Base-by-base conservation (phyloP, 306 rosid species). In the Lathyrus oleraceus region DNA sequence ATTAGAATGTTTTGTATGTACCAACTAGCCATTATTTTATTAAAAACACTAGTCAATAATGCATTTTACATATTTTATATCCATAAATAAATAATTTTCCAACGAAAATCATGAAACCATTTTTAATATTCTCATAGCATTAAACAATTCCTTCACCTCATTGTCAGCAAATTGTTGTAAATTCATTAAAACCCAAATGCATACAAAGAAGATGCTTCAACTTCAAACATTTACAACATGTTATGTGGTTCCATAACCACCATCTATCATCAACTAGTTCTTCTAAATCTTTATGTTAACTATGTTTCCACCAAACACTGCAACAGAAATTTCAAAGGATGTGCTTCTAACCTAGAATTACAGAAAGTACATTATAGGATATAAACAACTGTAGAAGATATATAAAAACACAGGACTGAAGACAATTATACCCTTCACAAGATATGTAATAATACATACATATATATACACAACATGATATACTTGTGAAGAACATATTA, bases 381-480 rank as follows among this genome's bases (percentile, higher is more conserved):
- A 73, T 6, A 8, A 5, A 38, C 42, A 21, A 53, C 56, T 61
- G 15, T 4, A 79, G 69, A 70, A 70, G 6, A 57, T 12, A 51
- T 27, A 65, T 14, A 63, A 10, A 27, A 74, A 77, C 68, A 75
- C 39, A 73, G 44, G 65, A 71, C 47, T 54, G 23, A 58, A 27
- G 56, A 67, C 49, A 52, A 61, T 25, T 45, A 76, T 58, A 47
- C 71, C 67, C 81, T 68, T 76, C 79, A 72, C 81, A 67, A 61
- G 73, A 61, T 62, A 48, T 38, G 42, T 39, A 17, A 65, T 47
- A 70, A 72, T 61, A 68, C 85, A 71, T 57, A 65, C 71, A 49
- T 78, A 60, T 67, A 61, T 73, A 73, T 85, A 84, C 76, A 89
- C 86, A 86, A 58, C 71, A 86, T 75, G 81, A 80, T 81, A 80